Percentiles rank a stretch among this genome's conserved stretches.
These are phyloP conservation scores for Calophaca sinica DNA, from an alignment of 306 rosid species.

Conservation along the genomic window DNA sequence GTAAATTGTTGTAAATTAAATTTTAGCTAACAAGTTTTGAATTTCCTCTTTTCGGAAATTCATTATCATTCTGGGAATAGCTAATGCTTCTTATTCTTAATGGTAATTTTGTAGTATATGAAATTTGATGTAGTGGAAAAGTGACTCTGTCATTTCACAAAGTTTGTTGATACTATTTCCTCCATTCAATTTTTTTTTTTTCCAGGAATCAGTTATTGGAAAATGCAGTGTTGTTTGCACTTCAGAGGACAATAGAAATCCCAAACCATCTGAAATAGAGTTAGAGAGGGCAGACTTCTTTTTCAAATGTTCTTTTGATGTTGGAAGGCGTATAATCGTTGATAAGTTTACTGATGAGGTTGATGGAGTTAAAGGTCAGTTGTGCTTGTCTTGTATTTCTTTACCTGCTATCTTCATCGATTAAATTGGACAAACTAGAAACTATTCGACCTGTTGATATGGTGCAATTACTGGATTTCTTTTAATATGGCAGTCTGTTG, in stretches of 20 bases:
- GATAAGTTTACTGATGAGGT: slow-evolving; percentile 56
- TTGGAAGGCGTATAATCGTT: slow-evolving; percentile 37
- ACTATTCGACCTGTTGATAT: slow-evolving; percentile 10
- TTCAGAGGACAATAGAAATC: slow-evolving; percentile 66
- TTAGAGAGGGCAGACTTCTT: slow-evolving; percentile 55
- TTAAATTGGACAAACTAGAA: slow-evolving; percentile 4
- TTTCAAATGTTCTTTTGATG: slow-evolving; percentile 62
- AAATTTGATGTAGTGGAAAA: slow-evolving; percentile 25
- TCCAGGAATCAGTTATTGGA: slow-evolving; percentile 65
- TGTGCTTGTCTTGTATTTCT: slow-evolving; percentile 15
- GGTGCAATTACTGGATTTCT: neutral
- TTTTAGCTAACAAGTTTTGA: slow-evolving; percentile 6
- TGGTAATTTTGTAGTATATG: neutral
- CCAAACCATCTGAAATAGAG: slow-evolving; percentile 56
- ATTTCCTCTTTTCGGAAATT: neutral
- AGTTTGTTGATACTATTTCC: slow-evolving; percentile 33
- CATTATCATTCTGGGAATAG: slow-evolving; percentile 2
- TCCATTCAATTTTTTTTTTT: slow-evolving; percentile 26
- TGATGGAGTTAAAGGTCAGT: slow-evolving; percentile 60
- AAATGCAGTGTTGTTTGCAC: slow-evolving; percentile 74
- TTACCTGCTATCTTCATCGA: slow-evolving; percentile 26
- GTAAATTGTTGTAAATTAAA: neutral
- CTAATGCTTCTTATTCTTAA: neutral
- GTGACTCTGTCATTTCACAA: slow-evolving; percentile 18
- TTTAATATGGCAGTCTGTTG: too few relatives aligned